Evolutionary conservation across 106 monocot genomes (phyloP), one percentile per base, ranked within the genome.

Genomic region (Triglochin maritima): DNA sequence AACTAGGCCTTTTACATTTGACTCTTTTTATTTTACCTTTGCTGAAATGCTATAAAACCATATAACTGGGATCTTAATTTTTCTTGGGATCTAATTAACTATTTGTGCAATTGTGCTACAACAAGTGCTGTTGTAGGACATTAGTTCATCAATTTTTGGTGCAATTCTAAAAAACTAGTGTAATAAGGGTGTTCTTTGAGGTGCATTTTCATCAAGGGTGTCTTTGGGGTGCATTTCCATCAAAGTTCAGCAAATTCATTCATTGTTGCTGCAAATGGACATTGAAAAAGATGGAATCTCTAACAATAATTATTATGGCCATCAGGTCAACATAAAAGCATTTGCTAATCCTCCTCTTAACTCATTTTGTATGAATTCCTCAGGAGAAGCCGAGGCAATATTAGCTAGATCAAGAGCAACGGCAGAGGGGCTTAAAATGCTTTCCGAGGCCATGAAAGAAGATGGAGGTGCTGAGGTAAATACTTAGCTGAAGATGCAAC

Each of bases 301-400:
- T 29, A 29, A 0, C 29, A 29, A 29, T 29, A 29, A 29, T 29
- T 29, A 29, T 29, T 29, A 29, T 29, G 29, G 29, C 29, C 29
- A 29, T 29, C 29, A 29, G 29, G 29, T 29, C 29, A 29, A 29
- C 29, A 29, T 29, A 29, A 29, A 29, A 29, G 29, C 29, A 29
- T 29, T 29, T 29, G 29, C 29, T 29, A 29, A 29, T 29, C 29
- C 29, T 29, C 66, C 17, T 73, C 46, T 49, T 65, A 56, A 64
- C 63, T 0, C 10, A 7, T 13, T 65, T 61, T 49, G 10, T 17
- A 45, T 62, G 8, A 44, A 51, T 46, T 65, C 63, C 60, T 57
- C 85, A 91, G 96, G 86, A 74, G 91, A 88, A 74, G 85, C 91
- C 52, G 85, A 87, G 71, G 90, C 87, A 16, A 87, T 95, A 58